These are phyloP conservation scores for Nitzschia inconspicua DNA, from an alignment of 108 stramenopile species.

Conservation along the genomic window DNA sequence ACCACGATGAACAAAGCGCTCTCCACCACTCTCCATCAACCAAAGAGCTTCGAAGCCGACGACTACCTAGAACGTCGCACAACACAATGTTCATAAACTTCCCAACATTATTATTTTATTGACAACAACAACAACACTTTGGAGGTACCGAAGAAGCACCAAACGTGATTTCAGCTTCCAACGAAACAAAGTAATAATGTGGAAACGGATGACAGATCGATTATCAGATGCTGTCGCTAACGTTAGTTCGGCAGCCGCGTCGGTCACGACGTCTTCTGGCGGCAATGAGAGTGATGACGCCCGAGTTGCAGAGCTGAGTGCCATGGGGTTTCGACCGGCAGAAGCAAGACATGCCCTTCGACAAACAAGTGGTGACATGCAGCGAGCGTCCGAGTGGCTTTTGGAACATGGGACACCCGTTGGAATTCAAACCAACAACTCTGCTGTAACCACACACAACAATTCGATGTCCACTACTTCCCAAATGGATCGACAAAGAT, in stretches of 20 bases:
- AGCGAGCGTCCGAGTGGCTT: slow-evolving; percentile 64
- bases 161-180: too few species aligned
- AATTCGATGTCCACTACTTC: too few species aligned
- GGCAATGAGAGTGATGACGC: not conserved
- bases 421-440: not conserved
- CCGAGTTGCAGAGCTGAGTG: slow-evolving; percentile 23
- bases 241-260: slow-evolving; percentile 25
- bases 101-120: too few species aligned
- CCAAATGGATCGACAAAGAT: too few species aligned
- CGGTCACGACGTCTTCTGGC: slow-evolving; percentile 10
- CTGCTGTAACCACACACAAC: not conserved
- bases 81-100: too few species aligned
- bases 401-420: slow-evolving; percentile 23
- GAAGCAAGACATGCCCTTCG: slow-evolving; percentile 57
- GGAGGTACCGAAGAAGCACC: too few species aligned
- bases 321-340: slow-evolving; percentile 71
- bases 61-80: too few species aligned
- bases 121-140: too few species aligned
- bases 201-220: slow-evolving; percentile 46
- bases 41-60: too few species aligned
- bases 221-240: slow-evolving; percentile 31
- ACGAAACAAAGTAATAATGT: too few species aligned
- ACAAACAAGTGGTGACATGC: slow-evolving; percentile 56
- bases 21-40: too few species aligned
- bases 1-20: too few species aligned